Evolutionary conservation across 2,329 filamentous ascomycete genomes (phyloP).

Genomic region (Mycogone perniciosa): DNA sequence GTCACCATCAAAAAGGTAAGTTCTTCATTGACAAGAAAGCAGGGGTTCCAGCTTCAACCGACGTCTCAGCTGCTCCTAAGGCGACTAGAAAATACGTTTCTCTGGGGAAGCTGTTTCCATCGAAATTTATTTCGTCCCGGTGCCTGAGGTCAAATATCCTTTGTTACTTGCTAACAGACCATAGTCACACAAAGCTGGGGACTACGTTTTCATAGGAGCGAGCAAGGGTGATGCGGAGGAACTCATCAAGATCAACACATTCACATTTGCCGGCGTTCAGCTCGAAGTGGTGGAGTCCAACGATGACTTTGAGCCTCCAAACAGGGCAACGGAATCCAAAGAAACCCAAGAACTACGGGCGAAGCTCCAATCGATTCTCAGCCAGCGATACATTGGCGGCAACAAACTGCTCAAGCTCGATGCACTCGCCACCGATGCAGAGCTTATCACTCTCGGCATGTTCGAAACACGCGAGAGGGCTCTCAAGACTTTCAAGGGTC

Average conservation of each 20-base stretch:
- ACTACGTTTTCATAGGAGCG: conserved; percentile 62
- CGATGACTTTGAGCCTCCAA: conserved; percentile 30
- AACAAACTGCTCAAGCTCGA: conserved; percentile 78
- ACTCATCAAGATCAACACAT: conserved; percentile 62
- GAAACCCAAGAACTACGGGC: conserved; percentile 56
- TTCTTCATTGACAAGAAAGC: conserved; percentile 34
- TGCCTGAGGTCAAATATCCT: conserved; percentile 22
- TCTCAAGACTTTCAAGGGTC: conserved; percentile 82
- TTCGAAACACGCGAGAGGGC: conserved; percentile 65
- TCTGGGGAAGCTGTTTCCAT: conserved; percentile 6
- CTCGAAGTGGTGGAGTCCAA: conserved; percentile 50
- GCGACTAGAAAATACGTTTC: conserved; percentile 8
- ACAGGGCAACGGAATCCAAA: conserved; percentile 41
- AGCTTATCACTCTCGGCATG: conserved; percentile 67
- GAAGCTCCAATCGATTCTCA: conserved; percentile 65
- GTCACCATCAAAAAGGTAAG: conserved; percentile 74
- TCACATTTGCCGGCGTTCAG: conserved; percentile 58
- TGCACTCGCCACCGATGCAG: conserved; percentile 64
- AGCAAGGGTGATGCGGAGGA: conserved; percentile 57
- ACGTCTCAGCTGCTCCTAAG: conserved; percentile 10
- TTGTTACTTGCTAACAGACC: conserved; percentile 60
- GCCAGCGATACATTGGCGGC: conserved; percentile 63
- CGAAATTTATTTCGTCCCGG: conserved; percentile 10
- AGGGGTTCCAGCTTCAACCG: conserved; percentile 17
- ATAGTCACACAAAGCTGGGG: conserved; percentile 64